A percentile compares a stretch with the other conserved stretches of the same genome.
phyloP scores from a whole-genome alignment of 2,329 filamentous ascomycete species.

The Didymosphaeria variabile region DNA sequence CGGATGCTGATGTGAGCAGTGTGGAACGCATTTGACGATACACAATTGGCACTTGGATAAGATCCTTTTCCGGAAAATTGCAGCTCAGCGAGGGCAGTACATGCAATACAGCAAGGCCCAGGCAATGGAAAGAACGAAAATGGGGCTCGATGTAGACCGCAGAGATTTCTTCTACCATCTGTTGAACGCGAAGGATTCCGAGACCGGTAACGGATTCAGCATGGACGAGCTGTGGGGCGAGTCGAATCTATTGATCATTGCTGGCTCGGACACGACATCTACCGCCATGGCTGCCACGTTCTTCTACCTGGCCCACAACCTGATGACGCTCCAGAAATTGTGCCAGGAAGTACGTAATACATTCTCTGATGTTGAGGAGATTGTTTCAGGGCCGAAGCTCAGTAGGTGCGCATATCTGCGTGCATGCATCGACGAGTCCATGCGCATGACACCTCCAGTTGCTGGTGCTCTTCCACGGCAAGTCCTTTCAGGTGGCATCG shows the following conservation, averaged over 20 bases:
- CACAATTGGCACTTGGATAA: constrained; percentile 56
- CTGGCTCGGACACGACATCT: constrained; percentile 57
- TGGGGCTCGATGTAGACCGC: constrained; percentile 50
- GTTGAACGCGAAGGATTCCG: constrained; percentile 57
- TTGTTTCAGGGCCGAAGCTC: constrained; percentile 46
- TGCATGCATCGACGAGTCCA: constrained; percentile 53
- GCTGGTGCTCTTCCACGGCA: constrained; percentile 50
- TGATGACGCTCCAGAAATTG: constrained; percentile 42
- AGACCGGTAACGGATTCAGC: constrained; percentile 55
- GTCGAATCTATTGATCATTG: constrained; percentile 60
- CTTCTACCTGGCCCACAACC: constrained; percentile 57
- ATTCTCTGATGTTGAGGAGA: constrained; percentile 50
- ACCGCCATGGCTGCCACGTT: constrained; percentile 53
- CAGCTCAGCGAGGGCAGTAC: constrained; percentile 51
- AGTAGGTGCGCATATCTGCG: constrained; percentile 46
- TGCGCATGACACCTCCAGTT: constrained; percentile 53
- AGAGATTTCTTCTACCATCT: constrained; percentile 61
- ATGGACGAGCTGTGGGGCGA: constrained; percentile 60
- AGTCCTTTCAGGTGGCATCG: constrained; percentile 49
- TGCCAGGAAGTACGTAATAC: constrained; percentile 45
- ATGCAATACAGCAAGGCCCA: constrained; percentile 56
- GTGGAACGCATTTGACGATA: constrained; percentile 55
- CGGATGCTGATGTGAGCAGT: constrained; percentile 40
- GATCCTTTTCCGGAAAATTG: constrained; percentile 56
- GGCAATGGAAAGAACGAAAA: constrained; percentile 53